phyloP scores from a whole-genome alignment of 768 basidiomycete genomes.

The Daedaleopsis sinensis region DNA sequence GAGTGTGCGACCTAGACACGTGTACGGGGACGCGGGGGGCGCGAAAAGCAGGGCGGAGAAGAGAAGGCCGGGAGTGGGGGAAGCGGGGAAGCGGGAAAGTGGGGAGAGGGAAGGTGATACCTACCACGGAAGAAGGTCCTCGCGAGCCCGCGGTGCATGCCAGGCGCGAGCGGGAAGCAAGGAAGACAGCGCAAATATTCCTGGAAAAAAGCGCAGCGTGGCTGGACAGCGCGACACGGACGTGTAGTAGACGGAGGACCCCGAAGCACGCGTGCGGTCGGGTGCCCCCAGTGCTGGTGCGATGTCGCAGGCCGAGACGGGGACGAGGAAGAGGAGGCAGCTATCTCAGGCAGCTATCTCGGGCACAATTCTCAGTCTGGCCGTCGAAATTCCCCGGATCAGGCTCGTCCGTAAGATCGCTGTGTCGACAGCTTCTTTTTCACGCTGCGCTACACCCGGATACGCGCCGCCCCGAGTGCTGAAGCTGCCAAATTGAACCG shows the following conservation, averaged over 20 bases:
- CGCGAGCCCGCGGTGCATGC: neutral
- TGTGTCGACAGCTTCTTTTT: neutral
- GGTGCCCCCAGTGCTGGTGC: too few species aligned
- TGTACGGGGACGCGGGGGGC: neutral
- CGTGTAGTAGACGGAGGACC: too few species aligned
- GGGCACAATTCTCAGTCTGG: too few species aligned
- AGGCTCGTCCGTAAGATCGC: neutral
- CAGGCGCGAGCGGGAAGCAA: neutral
- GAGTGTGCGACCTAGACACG: neutral
- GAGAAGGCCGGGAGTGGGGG: neutral
- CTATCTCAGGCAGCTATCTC: too few species aligned
- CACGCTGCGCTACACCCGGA: neutral
- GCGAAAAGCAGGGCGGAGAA: neutral
- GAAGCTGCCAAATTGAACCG: too few species aligned
- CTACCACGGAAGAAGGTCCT: neutral
- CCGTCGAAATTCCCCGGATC: too few species aligned
- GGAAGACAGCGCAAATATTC: constrained; percentile 6
- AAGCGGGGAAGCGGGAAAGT: neutral
- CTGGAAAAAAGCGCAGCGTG: neutral
- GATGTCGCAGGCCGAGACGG: too few species aligned
- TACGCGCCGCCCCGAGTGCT: neutral
- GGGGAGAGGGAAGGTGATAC: neutral
- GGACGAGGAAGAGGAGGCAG: too few species aligned
- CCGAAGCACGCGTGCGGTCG: too few species aligned
- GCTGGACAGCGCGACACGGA: too few species aligned